Evolutionary conservation across 2,329 filamentous ascomycete species (phyloP).

Genomic region (Monosporascus sp.): DNA sequence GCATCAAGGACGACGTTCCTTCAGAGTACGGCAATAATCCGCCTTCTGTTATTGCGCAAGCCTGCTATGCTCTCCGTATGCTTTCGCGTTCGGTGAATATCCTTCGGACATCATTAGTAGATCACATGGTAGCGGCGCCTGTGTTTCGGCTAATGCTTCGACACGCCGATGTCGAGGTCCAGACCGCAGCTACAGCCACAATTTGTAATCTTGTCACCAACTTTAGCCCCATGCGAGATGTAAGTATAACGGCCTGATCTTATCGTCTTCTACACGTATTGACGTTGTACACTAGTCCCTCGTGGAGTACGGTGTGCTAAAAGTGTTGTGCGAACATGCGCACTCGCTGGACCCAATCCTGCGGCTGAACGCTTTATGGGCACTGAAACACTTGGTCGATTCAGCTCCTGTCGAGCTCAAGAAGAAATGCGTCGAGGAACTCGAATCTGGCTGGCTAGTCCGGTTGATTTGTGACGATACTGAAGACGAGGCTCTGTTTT

Average conservation of each 20-base stretch:
- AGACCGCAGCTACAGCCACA: constrained; percentile 78
- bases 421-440: constrained; percentile 68
- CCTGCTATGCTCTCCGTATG: constrained; percentile 75
- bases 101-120: constrained; percentile 79
- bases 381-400: constrained; percentile 82
- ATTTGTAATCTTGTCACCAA: constrained; percentile 83
- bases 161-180: constrained; percentile 70
- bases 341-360: constrained; percentile 75
- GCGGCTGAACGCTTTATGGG: constrained; percentile 84
- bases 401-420: constrained; percentile 67
- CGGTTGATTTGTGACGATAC: constrained; percentile 65
- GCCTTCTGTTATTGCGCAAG: constrained; percentile 71
- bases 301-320: constrained; percentile 66
- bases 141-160: constrained; percentile 64
- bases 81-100: constrained; percentile 80
- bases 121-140: constrained; percentile 74
- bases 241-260: constrained; percentile 38
- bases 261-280: constrained; percentile 11
- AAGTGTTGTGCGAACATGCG: constrained; percentile 75
- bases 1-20: constrained; percentile 22
- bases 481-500: constrained; percentile 45
- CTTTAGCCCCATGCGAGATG: constrained; percentile 86
- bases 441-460: constrained; percentile 75
- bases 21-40: constrained; percentile 67
- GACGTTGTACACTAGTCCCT: constrained; percentile 49